phyloP scores from a whole-genome alignment of 139 green algal species.

The Chlorella sp. region DNA sequence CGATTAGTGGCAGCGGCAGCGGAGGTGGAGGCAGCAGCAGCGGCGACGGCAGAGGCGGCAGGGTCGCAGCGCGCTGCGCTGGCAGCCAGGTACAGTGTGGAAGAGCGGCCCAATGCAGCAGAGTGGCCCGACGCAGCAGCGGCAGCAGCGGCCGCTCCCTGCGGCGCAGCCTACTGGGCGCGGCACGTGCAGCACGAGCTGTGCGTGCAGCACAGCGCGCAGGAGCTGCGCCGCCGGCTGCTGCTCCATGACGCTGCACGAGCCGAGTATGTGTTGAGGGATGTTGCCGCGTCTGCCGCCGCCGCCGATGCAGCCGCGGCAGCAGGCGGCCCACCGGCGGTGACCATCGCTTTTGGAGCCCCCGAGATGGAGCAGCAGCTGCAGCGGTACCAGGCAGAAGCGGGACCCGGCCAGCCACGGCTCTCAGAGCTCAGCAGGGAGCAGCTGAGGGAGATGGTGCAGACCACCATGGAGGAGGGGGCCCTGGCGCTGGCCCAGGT shows the following conservation, averaged over 20 bases:
- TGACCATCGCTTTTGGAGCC: background rate
- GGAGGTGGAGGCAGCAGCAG: background rate
- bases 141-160: background rate
- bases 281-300: background rate
- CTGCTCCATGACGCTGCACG: background rate
- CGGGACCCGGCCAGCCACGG: background rate
- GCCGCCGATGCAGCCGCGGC: background rate
- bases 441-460: background rate
- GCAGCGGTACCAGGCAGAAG: background rate
- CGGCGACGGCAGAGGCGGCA: background rate
- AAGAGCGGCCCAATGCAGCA: too few relatives aligned
- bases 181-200: background rate
- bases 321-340: background rate
- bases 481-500: slow-evolving; percentile 11
- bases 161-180: slow-evolving; percentile 6
- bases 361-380: background rate
- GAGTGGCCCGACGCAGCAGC: slow-evolving; percentile 1
- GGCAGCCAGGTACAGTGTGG: background rate
- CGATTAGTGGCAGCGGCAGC: too few relatives aligned
- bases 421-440: background rate
- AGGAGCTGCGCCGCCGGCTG: background rate
- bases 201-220: background rate
- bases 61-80: background rate
- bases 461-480: background rate
- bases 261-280: background rate